Percentiles rank a stretch among this genome's conserved stretches.
Evolutionary conservation across 106 monocot species (phyloP).

Genomic region (Acorus gramineus): DNA sequence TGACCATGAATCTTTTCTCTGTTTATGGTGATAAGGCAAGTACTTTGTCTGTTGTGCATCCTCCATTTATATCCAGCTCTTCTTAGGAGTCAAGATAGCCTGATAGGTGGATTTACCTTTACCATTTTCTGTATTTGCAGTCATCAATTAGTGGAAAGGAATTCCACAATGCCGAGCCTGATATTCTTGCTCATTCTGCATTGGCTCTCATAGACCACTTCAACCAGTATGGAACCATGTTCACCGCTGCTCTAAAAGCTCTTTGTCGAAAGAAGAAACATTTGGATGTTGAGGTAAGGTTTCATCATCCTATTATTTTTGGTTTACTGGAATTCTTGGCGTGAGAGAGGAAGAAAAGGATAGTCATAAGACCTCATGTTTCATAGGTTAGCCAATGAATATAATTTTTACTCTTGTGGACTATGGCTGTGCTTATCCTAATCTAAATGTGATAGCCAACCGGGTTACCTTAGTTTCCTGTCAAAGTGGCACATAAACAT

Average conservation of each 20-base stretch:
- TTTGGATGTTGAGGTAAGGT: constrained; percentile 49
- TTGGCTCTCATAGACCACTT: constrained; percentile 54
- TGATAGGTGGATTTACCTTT: neutral
- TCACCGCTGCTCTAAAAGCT: constrained; percentile 43
- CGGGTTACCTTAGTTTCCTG: too few species aligned
- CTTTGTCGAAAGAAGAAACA: constrained; percentile 75
- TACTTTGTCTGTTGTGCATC: neutral
- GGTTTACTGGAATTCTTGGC: too few species aligned
- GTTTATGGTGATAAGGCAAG: constrained; percentile 68
- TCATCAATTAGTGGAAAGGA: constrained; percentile 40
- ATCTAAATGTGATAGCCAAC: too few species aligned
- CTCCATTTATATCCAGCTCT: too few species aligned
- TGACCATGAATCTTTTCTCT: constrained; percentile 58
- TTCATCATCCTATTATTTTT: neutral
- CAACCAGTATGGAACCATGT: constrained; percentile 26
- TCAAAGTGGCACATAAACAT: too few species aligned
- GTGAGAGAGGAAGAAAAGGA: too few species aligned
- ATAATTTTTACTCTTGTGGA: too few species aligned
- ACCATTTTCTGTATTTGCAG: constrained; percentile 11
- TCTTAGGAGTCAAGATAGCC: too few species aligned
- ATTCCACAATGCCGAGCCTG: constrained; percentile 79
- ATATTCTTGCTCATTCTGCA: constrained; percentile 59
- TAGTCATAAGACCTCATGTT: too few species aligned
- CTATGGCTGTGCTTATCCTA: too few species aligned
- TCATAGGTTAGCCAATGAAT: too few species aligned